Evolutionary conservation across 2,329 filamentous ascomycete genomes (phyloP).

Genomic region (Albophoma yamanashiensis): DNA sequence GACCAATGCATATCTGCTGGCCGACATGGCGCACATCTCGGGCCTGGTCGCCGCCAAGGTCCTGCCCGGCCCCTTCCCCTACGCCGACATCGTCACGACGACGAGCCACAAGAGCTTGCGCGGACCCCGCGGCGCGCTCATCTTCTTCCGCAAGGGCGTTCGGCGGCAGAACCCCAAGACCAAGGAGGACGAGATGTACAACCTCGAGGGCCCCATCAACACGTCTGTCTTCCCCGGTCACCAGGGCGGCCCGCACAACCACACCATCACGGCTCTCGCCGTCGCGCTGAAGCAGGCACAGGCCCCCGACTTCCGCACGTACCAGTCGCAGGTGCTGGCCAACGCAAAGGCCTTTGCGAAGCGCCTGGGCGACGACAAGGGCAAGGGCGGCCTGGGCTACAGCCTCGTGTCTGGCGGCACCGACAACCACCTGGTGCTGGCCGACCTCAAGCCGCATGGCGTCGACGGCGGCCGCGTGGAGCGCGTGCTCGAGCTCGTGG

Average conservation of each 20-base stretch:
- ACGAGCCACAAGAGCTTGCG: conserved; percentile 97
- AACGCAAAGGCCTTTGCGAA: conserved; percentile 83
- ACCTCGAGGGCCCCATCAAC: conserved; percentile 91
- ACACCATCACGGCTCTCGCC: conserved; percentile 92
- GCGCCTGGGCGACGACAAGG: conserved; percentile 54
- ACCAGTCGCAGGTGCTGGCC: conserved; percentile 80
- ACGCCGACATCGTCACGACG: conserved; percentile 91
- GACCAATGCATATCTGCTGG: conserved; percentile 82
- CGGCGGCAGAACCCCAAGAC: conserved; percentile 74
- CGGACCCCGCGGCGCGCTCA: conserved; percentile 91
- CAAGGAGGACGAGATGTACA: conserved; percentile 75
- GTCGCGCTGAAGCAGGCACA: conserved; percentile 93
- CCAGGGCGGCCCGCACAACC: conserved; percentile 96
- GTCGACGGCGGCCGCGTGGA: conserved; percentile 88
- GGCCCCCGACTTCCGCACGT: conserved; percentile 78
- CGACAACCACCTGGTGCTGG: conserved; percentile 91
- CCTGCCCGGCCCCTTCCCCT: conserved; percentile 78
- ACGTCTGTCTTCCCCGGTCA: conserved; percentile 95
- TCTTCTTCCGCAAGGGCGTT: conserved; percentile 94
- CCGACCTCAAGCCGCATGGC: conserved; percentile 79
- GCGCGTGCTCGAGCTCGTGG: conserved; percentile 80
- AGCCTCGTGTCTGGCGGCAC: conserved; percentile 88
- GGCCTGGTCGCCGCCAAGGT: conserved; percentile 88
- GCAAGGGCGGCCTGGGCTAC: conserved; percentile 71
- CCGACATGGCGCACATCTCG: conserved; percentile 96